phyloP scores from a whole-genome alignment of 352 stramenopile genomes.

The Pythium folliculosum region DNA sequence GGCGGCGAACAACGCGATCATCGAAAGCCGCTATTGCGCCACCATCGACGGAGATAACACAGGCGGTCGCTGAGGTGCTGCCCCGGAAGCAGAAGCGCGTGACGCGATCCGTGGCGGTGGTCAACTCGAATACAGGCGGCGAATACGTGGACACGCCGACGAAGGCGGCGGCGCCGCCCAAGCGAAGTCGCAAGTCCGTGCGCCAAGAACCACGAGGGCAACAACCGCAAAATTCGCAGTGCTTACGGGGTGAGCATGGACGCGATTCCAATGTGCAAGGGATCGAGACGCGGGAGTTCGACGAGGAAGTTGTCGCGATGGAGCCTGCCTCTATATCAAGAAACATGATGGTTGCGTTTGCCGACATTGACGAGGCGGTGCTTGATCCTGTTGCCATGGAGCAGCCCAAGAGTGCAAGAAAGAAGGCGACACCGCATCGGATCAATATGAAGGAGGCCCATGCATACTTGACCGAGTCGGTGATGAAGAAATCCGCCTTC shows the following conservation, averaged over 20 bases:
- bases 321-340: conserved; percentile 1
- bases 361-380: conserved; percentile 10
- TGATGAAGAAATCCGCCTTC: background rate
- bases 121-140: conserved; percentile 34
- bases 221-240: background rate
- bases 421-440: background rate
- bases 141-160: conserved; percentile 48
- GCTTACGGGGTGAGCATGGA: background rate
- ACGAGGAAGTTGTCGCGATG: conserved; percentile 11
- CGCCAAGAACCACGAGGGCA: background rate
- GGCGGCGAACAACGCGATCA: background rate
- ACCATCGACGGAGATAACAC: background rate
- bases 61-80: background rate
- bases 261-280: background rate
- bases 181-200: conserved; percentile 36
- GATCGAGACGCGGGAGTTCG: background rate
- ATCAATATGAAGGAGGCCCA: background rate
- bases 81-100: conserved; percentile 38
- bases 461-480: background rate
- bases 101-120: conserved; percentile 33
- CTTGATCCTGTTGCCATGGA: background rate
- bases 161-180: conserved; percentile 39
- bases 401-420: conserved; percentile 6
- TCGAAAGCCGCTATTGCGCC: background rate
- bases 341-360: conserved; percentile 27